A percentile compares a stretch with the other conserved stretches of the same genome.
Evolutionary conservation across 345 rosid species (phyloP).

Genomic region (Brassica incana): DNA sequence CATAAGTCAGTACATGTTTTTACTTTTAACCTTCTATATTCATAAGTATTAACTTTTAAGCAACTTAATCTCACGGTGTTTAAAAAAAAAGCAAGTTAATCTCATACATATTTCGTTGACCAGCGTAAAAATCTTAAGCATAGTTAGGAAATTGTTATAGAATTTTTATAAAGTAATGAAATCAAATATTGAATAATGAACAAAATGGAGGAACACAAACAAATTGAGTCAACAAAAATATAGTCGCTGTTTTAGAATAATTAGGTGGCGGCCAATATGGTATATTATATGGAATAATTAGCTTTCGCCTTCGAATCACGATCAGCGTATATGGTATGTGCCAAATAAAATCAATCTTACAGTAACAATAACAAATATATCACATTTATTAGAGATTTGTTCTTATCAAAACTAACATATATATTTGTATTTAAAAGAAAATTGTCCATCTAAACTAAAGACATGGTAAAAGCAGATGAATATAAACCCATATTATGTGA

Average conservation of each 20-base stretch:
- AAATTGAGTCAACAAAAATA: neutral
- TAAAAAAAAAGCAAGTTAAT: neutral
- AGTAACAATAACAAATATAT: neutral
- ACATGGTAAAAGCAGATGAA: neutral
- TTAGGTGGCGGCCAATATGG: slow-evolving; percentile 10
- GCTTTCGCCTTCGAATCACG: neutral
- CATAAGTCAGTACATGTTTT: neutral
- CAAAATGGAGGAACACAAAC: neutral
- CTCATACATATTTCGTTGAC: neutral
- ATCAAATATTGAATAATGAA: neutral
- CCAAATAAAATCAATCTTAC: neutral
- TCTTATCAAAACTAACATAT: neutral
- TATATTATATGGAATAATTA: neutral
- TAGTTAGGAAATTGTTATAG: neutral
- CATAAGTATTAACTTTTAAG: neutral
- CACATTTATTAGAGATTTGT: neutral
- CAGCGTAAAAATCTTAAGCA: neutral
- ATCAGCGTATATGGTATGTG: neutral
- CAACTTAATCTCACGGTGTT: neutral
- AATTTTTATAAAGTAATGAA: neutral
- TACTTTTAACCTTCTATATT: neutral
- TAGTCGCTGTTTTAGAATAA: neutral
- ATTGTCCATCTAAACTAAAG: neutral
- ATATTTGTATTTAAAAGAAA: neutral
- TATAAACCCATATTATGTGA: neutral